Conservation (phyloP, 768 basidiomycete species). For the Psilocybe azurescens region DNA sequence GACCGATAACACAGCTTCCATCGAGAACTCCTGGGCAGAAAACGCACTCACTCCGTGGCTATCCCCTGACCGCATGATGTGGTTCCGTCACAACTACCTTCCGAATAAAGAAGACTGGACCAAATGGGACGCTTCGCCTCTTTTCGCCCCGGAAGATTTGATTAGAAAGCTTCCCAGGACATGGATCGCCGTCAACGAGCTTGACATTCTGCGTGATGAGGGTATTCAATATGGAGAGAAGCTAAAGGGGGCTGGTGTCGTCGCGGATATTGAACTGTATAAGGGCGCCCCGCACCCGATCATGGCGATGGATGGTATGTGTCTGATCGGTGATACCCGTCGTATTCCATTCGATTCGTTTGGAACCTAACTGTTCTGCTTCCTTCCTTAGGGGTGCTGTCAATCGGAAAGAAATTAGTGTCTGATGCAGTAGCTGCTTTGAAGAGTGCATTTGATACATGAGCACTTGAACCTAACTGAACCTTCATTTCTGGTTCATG, state of each 20-base stretch:
- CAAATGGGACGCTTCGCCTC: conserved; percentile 73
- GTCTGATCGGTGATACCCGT: neutral
- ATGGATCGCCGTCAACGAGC: conserved; percentile 68
- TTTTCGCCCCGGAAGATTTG: conserved; percentile 65
- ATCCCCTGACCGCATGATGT: conserved; percentile 66
- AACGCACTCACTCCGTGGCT: conserved; percentile 67
- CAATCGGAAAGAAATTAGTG: conserved; percentile 40
- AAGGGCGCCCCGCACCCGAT: conserved; percentile 72
- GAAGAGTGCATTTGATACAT: conserved; percentile 28
- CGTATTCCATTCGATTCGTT: neutral
- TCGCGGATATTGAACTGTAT: conserved; percentile 61
- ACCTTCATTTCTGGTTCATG: neutral
- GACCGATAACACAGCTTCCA: conserved; percentile 68
- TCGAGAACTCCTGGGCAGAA: conserved; percentile 53
- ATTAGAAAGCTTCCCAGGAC: conserved; percentile 57
- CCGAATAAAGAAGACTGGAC: conserved; percentile 63
- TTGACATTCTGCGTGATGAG: conserved; percentile 72
- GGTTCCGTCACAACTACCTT: conserved; percentile 75
- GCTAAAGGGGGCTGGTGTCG: conserved; percentile 54
- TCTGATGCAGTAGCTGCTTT: conserved; percentile 40
- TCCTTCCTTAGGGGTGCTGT: conserved; percentile 10
- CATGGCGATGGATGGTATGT: conserved; percentile 76
- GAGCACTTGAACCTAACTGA: no score
- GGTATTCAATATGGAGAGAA: conserved; percentile 68
- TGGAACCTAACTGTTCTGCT: neutral